Evolutionary conservation across 1,284 basidiomycete genomes (phyloP), one percentile per base, ranked within the genome.

Genomic region (Veloboletus limbatus): DNA sequence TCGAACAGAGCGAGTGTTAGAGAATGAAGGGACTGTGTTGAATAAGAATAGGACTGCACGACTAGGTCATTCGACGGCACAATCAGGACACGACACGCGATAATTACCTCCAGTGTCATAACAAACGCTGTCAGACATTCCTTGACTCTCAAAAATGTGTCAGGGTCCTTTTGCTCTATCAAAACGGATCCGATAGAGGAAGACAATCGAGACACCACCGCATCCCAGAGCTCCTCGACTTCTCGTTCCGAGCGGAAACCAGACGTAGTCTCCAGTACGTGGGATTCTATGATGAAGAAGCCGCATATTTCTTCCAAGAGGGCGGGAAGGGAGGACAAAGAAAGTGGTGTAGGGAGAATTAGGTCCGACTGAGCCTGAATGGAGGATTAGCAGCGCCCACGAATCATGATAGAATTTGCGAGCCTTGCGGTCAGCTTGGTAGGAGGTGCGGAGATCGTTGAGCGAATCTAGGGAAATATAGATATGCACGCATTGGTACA

Each of bases 401-500:
- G 8, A 26, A 48, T 38, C 30, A 30, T 41, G 40, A 47, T 13
- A 33, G n/a, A 33, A 16, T 36, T 37, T n/a, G 49, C 72, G 35
- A 59, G 86, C 93, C 73, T 94, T 92, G 55, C 97, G 81, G 66
- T 99, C 97, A 30, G 92, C 91, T 68, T 99, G 95, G 62, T 98
- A 99, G 37, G 86, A 95, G 39, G 79, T 79, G 52, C 94, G 92
- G 14, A 99, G 77, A 57, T 97, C 93, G 43, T 92, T 85, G 17
- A 95, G 77, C 13, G 86, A 84, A 61, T 96, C 92, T 13, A 99
- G 75, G 4, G 93, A 85, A 48, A 92, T 87, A 68, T 99, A 95
- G 53, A 98, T 99, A 60, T 97, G 96, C 40, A 99, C 96, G 63
- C 92, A 97, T 69, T 98, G 92, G 60, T 95, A 97, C 13, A 99